These are phyloP conservation scores for Penicillium sp. DNA, from an alignment of 2,329 filamentous ascomycete species.

Conservation along the genomic window DNA sequence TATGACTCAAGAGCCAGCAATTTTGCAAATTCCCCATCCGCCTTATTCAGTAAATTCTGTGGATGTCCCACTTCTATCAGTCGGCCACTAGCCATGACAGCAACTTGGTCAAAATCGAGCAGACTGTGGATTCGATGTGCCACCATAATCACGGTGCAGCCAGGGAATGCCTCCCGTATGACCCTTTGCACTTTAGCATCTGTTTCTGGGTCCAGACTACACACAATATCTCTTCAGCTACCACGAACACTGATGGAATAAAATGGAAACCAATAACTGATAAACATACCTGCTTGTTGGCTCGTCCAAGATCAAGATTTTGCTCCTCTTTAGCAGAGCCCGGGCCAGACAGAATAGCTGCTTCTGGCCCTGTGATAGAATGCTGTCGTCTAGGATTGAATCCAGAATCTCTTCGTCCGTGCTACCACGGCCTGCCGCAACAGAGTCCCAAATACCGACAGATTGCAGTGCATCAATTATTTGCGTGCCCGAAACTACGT, in stretches of 20 bases:
- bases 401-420: slow-evolving; percentile 14
- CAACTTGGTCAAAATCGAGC: slow-evolving; percentile 15
- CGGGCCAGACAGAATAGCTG: slow-evolving; percentile 66
- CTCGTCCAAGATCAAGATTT: slow-evolving; percentile 21
- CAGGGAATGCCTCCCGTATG: slow-evolving; percentile 10
- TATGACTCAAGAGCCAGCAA: too few species aligned
- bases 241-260: not conserved
- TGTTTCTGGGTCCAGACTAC: slow-evolving; percentile 10
- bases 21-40: too few species aligned
- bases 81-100: slow-evolving; percentile 10
- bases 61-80: slow-evolving; percentile 14
- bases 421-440: slow-evolving; percentile 10
- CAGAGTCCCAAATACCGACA: slow-evolving; percentile 20
- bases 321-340: slow-evolving; percentile 44
- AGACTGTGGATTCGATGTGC: slow-evolving; percentile 14
- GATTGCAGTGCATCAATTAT: slow-evolving; percentile 19
- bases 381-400: slow-evolving; percentile 29
- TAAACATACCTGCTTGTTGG: slow-evolving; percentile 18
- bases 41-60: not conserved
- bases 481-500: slow-evolving; percentile 6
- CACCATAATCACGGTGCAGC: slow-evolving; percentile 15
- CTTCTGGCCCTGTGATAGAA: slow-evolving; percentile 64
- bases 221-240: too few species aligned
- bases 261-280: not conserved
- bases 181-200: slow-evolving; percentile 12